Base-by-base conservation (phyloP, 371 early-diverging fungal genomes). In the Nematocida sp. region DNA sequence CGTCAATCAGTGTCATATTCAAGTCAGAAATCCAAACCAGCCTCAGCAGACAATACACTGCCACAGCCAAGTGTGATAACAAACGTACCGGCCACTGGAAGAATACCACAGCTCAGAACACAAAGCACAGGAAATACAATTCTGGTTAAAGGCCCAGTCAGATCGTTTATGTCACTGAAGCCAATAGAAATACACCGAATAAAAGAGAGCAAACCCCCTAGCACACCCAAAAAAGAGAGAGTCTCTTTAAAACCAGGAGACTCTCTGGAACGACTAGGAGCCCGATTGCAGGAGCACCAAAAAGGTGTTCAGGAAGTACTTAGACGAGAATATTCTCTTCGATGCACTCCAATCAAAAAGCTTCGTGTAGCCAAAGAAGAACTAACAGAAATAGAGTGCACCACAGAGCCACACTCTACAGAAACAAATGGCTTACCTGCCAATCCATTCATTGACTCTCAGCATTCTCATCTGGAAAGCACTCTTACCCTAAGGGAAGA, bases 241-340 rank as follows among this genome's bases (percentile, higher is more conserved):
- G 9, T 7, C 23, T 21, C 55, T 35, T 49, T 70, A 1, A 60
- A 70, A 53, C 74, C 74, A 32, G 74, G 74, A 35, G 29, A 70
- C 58, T 70, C 74, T 23, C 58, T 70, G 7, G 74, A 70, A 31
- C 13, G 74, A 45, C 49, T 70, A 15, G 74, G 74, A 7, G 40
- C n/a, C n/a, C 35, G 74, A 17, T 53, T 70, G 58, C 60, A 70
- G 43, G 43, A 49, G 62, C 74, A 70, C 61, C 31, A 70, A 51
- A 58, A 57, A 41, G 74, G 60, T 29, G 41, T 70, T 15, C 60
- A 70, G 40, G 74, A 70, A 34, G 55, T 25, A 9, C 43, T 70
- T 27, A 65, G 54, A 29, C 46, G 46, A 43, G 58, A 66, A 53
- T 46, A 58, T 27, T 60, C 74, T 15, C 74, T 61, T 48, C 29